phyloP scores from a whole-genome alignment of 306 rosid genomes.

The Glycine soja region DNA sequence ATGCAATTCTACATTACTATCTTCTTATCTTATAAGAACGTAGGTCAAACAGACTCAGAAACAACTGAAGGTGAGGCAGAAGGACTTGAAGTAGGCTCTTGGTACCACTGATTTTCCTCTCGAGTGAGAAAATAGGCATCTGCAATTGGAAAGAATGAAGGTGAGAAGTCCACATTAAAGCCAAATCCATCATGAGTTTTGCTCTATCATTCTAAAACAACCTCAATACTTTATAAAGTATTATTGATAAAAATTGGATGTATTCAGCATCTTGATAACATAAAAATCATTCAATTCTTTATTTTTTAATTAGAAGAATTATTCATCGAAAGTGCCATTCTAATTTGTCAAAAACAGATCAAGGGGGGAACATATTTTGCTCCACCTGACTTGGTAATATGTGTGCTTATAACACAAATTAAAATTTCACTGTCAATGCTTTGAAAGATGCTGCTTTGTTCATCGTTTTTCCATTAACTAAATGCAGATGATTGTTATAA shows the following conservation, averaged over 20 bases:
- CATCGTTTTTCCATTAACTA: too few relatives aligned
- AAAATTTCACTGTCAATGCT: too few relatives aligned
- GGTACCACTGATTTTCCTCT: constrained; percentile 82
- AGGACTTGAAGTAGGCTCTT: constrained; percentile 73
- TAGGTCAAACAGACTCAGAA: constrained; percentile 50
- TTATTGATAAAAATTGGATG: background rate
- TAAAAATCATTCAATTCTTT: too few relatives aligned
- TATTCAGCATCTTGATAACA: background rate
- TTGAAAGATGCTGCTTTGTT: too few relatives aligned
- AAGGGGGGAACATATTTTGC: too few relatives aligned
- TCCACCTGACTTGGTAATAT: too few relatives aligned
- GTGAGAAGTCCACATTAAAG: constrained; percentile 10
- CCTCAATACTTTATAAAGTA: background rate
- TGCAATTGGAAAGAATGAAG: constrained; percentile 53
- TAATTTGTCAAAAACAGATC: too few relatives aligned
- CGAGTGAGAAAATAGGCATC: constrained; percentile 91
- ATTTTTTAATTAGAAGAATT: too few relatives aligned
- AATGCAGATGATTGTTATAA: too few relatives aligned
- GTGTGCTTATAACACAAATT: too few relatives aligned
- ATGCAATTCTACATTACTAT: constrained; percentile 21
- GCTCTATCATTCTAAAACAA: background rate
- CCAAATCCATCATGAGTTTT: constrained; percentile 29
- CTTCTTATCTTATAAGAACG: constrained; percentile 17
- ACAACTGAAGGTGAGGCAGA: constrained; percentile 41
- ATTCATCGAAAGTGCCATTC: too few relatives aligned